Conservation (phyloP, 176 grass and related monocot species). For the Avena atlantica region DNA sequence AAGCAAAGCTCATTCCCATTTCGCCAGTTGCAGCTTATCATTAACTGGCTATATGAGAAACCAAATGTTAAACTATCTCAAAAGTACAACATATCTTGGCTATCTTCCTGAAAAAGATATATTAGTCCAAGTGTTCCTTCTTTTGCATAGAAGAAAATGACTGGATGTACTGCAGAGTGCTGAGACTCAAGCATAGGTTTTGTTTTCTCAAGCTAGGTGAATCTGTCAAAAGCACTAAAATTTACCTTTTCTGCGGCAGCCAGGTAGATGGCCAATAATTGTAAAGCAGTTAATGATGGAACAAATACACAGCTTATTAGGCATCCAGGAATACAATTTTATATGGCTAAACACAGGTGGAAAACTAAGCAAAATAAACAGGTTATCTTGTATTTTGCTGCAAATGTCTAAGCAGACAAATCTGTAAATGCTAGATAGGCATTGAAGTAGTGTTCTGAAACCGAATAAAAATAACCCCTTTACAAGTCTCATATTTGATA, state of each 20-base stretch:
- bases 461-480: slow-evolving; percentile 46
- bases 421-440: no score
- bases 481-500: slow-evolving; percentile 36
- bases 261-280: background rate
- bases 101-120: no score
- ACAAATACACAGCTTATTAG: background rate
- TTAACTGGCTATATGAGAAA: background rate
- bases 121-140: background rate
- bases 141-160: background rate
- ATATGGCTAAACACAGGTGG: background rate
- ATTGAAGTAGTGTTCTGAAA: slow-evolving; percentile 20
- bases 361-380: background rate
- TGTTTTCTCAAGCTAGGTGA: background rate
- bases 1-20: background rate
- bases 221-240: background rate
- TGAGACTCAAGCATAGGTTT: background rate
- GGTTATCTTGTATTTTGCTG: slow-evolving; percentile 9
- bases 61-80: background rate
- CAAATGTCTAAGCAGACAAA: slow-evolving; percentile 11
- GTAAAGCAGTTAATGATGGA: background rate
- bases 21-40: background rate
- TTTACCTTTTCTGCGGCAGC: background rate
- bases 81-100: no score
- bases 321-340: background rate
- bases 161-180: background rate